These are phyloP conservation scores for Yarrowia sp. DNA, from an alignment of 805 yeast genomes.

Conservation along the genomic window DNA sequence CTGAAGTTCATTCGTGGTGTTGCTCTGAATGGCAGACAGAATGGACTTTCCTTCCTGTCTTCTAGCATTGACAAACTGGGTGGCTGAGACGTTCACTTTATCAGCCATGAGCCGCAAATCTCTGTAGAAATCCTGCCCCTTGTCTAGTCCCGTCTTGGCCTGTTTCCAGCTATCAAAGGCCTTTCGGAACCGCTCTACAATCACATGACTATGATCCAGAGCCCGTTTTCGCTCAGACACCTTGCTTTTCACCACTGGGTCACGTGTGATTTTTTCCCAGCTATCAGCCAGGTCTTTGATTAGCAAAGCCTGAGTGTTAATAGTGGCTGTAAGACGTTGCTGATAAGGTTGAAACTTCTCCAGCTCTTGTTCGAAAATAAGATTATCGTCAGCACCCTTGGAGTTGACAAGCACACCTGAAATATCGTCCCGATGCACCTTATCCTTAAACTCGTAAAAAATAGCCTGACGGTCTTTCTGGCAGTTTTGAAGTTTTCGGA, in stretches of 20 bases:
- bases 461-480: constrained; percentile 62
- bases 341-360: constrained; percentile 71
- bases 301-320: constrained; percentile 59
- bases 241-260: constrained; percentile 47
- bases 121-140: constrained; percentile 64
- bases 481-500: constrained; percentile 60
- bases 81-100: not conserved
- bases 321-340: constrained; percentile 62
- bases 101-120: constrained; percentile 39
- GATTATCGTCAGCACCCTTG: constrained; percentile 55
- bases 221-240: constrained; percentile 41
- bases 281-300: constrained; percentile 47
- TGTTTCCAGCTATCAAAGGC: constrained; percentile 60
- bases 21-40: not conserved
- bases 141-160: constrained; percentile 56
- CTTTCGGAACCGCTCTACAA: constrained; percentile 45
- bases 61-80: constrained; percentile 17
- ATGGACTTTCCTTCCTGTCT: constrained; percentile 14
- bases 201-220: constrained; percentile 40
- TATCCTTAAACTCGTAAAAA: constrained; percentile 62
- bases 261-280: constrained; percentile 49
- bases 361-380: constrained; percentile 66
- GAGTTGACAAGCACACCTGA: constrained; percentile 70
- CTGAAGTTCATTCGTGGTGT: constrained; percentile 13
- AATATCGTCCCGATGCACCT: constrained; percentile 79